Conservation (phyloP, 148 eudicot species). For the Bassia scoparia region DNA sequence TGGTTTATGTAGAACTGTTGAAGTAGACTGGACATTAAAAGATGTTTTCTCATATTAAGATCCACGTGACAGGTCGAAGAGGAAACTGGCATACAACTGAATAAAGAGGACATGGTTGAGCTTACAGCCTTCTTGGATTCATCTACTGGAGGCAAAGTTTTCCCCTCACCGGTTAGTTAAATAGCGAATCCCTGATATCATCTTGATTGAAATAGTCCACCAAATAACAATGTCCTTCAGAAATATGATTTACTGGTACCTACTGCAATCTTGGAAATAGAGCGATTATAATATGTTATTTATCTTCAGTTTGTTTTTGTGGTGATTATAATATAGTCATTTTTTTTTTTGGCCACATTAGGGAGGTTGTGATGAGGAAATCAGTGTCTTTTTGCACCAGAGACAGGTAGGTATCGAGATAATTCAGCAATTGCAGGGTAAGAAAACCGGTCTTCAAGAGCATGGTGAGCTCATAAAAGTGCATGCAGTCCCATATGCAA, state of each 20-base stretch:
- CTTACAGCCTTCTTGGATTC: conserved; percentile 83
- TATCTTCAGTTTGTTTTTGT: neutral
- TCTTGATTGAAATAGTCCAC: neutral
- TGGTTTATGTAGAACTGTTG: no score
- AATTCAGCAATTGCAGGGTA: conserved; percentile 68
- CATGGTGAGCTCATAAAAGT: conserved; percentile 85
- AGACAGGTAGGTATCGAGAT: conserved; percentile 57
- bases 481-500: conserved; percentile 67
- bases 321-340: neutral
- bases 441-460: conserved; percentile 79
- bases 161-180: conserved; percentile 81
- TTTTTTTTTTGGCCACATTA: conserved; percentile 12
- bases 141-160: conserved; percentile 74
- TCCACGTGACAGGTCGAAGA: conserved; percentile 69
- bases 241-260: neutral
- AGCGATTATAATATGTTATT: no score
- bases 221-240: neutral
- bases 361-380: conserved; percentile 96
- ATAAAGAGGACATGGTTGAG: conserved; percentile 67
- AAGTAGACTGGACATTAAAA: neutral
- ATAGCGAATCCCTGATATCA: neutral
- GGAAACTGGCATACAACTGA: conserved; percentile 78
- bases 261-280: neutral
- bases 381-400: conserved; percentile 69
- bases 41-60: conserved; percentile 4